Evolutionary conservation across 768 basidiomycete species (phyloP).

Genomic region (Podaxis pistillaris): DNA sequence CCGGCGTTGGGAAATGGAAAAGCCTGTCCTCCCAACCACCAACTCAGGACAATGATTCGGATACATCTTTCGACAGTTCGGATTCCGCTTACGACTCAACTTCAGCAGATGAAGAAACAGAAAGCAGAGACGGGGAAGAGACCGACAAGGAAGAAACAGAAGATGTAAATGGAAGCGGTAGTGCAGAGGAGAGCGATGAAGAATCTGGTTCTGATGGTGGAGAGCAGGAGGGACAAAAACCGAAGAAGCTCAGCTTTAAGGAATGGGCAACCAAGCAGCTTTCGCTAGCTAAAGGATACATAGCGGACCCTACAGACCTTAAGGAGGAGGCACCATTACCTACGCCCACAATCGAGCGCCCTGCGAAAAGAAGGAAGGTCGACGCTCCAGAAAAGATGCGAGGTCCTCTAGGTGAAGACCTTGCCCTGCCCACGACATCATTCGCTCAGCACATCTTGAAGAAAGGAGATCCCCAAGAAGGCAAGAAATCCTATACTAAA

Average conservation of each 20-base stretch:
- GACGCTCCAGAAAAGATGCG: slow-evolving; percentile 45
- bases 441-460: slow-evolving; percentile 52
- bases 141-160: slow-evolving; percentile 13
- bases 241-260: slow-evolving; percentile 69
- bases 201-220: slow-evolving; percentile 19
- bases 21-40: neutral
- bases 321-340: slow-evolving; percentile 19
- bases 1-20: slow-evolving; percentile 42
- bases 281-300: slow-evolving; percentile 42
- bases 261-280: slow-evolving; percentile 87
- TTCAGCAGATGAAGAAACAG: slow-evolving; percentile 16
- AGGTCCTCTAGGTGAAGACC: slow-evolving; percentile 78
- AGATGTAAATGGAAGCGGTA: slow-evolving; percentile 20
- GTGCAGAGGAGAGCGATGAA: slow-evolving; percentile 21
- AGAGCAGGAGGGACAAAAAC: slow-evolving; percentile 23
- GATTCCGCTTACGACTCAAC: slow-evolving; percentile 54
- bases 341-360: slow-evolving; percentile 19
- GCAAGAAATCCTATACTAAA: slow-evolving; percentile 32
- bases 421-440: slow-evolving; percentile 64
- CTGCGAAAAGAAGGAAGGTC: slow-evolving; percentile 49
- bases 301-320: slow-evolving; percentile 16
- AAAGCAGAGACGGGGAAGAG: slow-evolving; percentile 18
- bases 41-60: slow-evolving; percentile 36
- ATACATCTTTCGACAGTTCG: slow-evolving; percentile 74
- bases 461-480: slow-evolving; percentile 16